phyloP scores from a whole-genome alignment of 2,329 filamentous ascomycete species.

The Sclerotinia nivalis region DNA sequence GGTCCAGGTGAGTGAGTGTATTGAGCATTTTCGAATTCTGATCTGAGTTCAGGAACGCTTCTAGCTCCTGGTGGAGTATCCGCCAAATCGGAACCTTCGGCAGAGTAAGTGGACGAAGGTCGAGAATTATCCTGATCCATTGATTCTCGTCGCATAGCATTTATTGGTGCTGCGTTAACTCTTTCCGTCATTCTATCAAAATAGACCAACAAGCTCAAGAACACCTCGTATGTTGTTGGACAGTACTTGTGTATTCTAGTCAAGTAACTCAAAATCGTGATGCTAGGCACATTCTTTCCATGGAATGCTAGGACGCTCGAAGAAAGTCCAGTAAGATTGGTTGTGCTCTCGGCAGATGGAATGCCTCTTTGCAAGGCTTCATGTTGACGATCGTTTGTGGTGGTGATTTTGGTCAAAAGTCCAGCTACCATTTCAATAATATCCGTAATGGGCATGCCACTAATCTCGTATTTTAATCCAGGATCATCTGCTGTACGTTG shows the following conservation, averaged over 20 bases:
- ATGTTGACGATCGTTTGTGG: slow-evolving; percentile 92
- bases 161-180: slow-evolving; percentile 78
- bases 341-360: slow-evolving; percentile 55
- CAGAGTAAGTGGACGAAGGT: slow-evolving; percentile 37
- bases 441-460: slow-evolving; percentile 93
- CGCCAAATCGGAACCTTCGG: slow-evolving; percentile 39
- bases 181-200: slow-evolving; percentile 99
- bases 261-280: slow-evolving; percentile 94
- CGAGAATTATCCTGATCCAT: slow-evolving; percentile 35
- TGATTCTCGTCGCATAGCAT: slow-evolving; percentile 55
- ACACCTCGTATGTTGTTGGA: slow-evolving; percentile 97
- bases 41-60: slow-evolving; percentile 36
- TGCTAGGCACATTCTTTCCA: slow-evolving; percentile 95
- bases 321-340: slow-evolving; percentile 62
- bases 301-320: slow-evolving; percentile 89
- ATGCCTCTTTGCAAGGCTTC: slow-evolving; percentile 81
- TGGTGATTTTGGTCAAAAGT: slow-evolving; percentile 93
- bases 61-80: slow-evolving; percentile 36
- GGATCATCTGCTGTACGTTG: slow-evolving; percentile 53
- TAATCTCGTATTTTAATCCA: slow-evolving; percentile 79
- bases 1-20: slow-evolving; percentile 35
- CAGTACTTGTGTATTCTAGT: slow-evolving; percentile 98
- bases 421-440: slow-evolving; percentile 99
- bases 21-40: slow-evolving; percentile 36
- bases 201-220: slow-evolving; percentile 91